Evolutionary conservation across 768 basidiomycete genomes (phyloP).

Genomic region (Hirschioporus abietinus): DNA sequence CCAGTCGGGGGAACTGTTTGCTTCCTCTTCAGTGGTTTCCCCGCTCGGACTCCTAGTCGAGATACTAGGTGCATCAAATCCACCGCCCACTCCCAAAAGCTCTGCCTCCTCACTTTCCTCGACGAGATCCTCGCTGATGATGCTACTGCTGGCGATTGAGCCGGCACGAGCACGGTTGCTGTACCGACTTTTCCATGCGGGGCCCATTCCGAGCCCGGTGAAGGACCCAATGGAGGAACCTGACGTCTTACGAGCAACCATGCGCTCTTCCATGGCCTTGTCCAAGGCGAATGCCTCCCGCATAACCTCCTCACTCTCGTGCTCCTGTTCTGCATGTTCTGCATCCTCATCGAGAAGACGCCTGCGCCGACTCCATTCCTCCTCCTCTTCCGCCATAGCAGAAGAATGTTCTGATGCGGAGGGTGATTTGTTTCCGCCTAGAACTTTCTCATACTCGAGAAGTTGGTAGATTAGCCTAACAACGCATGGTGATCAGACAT

Average conservation of each 20-base stretch:
- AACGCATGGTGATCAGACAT: slow-evolving; percentile 19
- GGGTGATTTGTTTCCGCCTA: slow-evolving; percentile 45
- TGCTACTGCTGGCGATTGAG: slow-evolving; percentile 72
- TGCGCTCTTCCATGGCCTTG: slow-evolving; percentile 82
- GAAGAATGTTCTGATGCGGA: slow-evolving; percentile 51
- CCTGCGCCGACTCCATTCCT: slow-evolving; percentile 75
- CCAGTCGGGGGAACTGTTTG: slow-evolving; percentile 23
- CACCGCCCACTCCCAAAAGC: slow-evolving; percentile 62
- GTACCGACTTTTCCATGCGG: slow-evolving; percentile 61
- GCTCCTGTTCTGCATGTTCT: slow-evolving; percentile 40
- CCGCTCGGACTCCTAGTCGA: slow-evolving; percentile 25
- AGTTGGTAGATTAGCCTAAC: slow-evolving; percentile 87
- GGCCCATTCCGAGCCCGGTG: slow-evolving; percentile 61
- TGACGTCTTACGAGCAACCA: slow-evolving; percentile 69
- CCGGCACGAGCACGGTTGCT: slow-evolving; percentile 64
- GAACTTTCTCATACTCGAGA: slow-evolving; percentile 80
- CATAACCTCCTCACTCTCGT: slow-evolving; percentile 53
- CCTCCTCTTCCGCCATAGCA: slow-evolving; percentile 57
- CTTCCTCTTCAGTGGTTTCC: slow-evolving; percentile 28
- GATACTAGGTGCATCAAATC: slow-evolving; percentile 41
- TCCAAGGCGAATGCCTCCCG: slow-evolving; percentile 80
- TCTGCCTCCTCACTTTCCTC: slow-evolving; percentile 79
- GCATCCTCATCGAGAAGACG: slow-evolving; percentile 47
- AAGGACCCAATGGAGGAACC: slow-evolving; percentile 45
- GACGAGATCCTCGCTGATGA: slow-evolving; percentile 73